phyloP scores from a whole-genome alignment of 116 monocot genomes.

The Posidonia oceanica region DNA sequence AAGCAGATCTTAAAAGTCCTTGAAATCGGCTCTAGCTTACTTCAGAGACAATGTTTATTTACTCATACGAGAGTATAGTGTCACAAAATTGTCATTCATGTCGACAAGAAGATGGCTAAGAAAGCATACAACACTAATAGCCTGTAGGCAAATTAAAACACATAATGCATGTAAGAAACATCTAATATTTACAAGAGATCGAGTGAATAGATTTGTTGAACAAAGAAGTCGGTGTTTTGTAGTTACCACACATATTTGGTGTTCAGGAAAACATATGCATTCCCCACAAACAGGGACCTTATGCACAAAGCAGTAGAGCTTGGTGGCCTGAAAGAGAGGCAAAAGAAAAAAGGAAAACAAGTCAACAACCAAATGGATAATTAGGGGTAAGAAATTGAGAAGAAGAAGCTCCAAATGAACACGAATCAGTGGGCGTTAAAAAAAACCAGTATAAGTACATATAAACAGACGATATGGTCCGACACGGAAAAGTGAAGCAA shows the following conservation, averaged over 20 bases:
- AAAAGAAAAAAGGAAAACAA: background rate
- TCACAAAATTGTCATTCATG: no score
- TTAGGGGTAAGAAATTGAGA: background rate
- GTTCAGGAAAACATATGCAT: slow-evolving; percentile 90
- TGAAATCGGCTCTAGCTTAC: no score
- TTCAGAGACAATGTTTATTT: no score
- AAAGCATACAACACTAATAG: no score
- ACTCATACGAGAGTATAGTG: no score
- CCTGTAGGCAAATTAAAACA: no score
- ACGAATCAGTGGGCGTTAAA: background rate
- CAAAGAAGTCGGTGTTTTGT: background rate
- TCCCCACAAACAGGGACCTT: slow-evolving; percentile 97
- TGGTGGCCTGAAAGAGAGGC: slow-evolving; percentile 62
- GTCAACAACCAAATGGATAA: background rate
- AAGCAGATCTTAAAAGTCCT: no score
- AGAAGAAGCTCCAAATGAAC: background rate
- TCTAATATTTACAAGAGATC: no score
- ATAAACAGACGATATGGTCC: no score
- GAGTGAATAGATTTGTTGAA: background rate
- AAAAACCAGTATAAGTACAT: no score
- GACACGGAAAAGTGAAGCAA: background rate
- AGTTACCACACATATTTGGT: slow-evolving; percentile 88
- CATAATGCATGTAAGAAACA: no score
- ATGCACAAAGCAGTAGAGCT: slow-evolving; percentile 98
- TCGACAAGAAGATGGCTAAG: no score